A percentile compares a stretch with the other conserved stretches of the same genome.
These are phyloP conservation scores for Senna tora DNA, from an alignment of 306 rosid species.

Conservation along the genomic window DNA sequence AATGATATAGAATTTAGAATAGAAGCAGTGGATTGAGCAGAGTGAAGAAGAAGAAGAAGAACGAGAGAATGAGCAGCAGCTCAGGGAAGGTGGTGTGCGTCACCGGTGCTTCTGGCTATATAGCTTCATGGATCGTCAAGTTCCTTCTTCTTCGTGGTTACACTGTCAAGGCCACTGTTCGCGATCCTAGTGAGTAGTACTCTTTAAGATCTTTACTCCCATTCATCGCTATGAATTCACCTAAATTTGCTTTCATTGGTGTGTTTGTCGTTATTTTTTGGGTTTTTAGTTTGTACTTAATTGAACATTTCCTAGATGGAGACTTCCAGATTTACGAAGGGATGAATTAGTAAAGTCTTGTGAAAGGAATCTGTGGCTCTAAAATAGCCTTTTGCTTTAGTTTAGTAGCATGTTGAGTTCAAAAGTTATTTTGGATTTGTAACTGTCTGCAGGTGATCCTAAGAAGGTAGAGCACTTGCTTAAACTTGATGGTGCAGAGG, in stretches of 20 bases:
- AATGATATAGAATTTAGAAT: no score
- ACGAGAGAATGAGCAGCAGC: constrained; percentile 32
- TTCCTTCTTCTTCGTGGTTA: constrained; percentile 50
- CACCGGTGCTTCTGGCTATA: constrained; percentile 59
- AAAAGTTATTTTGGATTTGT: no score
- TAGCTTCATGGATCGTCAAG: constrained; percentile 63
- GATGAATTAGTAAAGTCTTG: no score
- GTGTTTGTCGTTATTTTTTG: no score
- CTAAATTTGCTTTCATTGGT: not conserved
- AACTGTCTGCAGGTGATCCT: not conserved
- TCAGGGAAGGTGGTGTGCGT: constrained; percentile 49
- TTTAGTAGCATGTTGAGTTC: no score
- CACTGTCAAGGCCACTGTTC: constrained; percentile 8
- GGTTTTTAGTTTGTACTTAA: no score
- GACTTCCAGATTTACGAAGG: no score
- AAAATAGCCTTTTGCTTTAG: no score
- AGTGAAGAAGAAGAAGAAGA: no score
- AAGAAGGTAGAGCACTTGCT: constrained; percentile 11
- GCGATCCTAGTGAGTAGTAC: not conserved
- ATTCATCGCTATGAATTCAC: not conserved
- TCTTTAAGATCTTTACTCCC: not conserved
- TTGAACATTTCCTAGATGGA: no score
- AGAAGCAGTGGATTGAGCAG: not conserved
- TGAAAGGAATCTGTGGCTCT: not conserved
- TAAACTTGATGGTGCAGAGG: constrained; percentile 10